These are phyloP conservation scores for Xylariales sp. DNA, from an alignment of 2,329 filamentous ascomycete species.

Conservation along the genomic window DNA sequence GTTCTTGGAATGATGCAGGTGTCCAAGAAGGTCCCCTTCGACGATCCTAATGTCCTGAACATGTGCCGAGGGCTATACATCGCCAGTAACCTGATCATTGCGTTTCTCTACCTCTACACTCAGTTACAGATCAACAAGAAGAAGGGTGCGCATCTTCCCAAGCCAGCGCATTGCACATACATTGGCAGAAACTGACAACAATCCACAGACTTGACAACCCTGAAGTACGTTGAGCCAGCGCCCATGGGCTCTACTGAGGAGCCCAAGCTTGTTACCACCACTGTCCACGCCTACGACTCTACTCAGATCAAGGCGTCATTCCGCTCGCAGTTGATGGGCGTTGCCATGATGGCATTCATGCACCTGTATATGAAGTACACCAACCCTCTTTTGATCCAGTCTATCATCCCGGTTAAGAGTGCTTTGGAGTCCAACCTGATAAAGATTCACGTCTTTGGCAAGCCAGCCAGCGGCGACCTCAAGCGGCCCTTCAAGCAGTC, in stretches of 20 bases:
- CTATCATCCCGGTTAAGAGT: conserved; percentile 94
- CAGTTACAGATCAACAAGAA: conserved; percentile 87
- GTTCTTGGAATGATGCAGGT: conserved; percentile 98
- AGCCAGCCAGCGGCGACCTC: conserved; percentile 82
- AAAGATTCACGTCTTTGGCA: conserved; percentile 90
- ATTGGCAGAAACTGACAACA: too few relatives aligned
- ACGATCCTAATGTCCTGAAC: conserved; percentile 65
- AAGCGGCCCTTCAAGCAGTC: conserved; percentile 92
- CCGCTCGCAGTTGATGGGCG: conserved; percentile 90
- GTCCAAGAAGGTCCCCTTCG: conserved; percentile 91
- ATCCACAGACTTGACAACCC: conserved; percentile 80
- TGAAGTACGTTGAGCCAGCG: conserved; percentile 97
- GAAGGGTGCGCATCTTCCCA: conserved; percentile 65
- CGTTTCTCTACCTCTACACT: conserved; percentile 78
- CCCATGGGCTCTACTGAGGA: conserved; percentile 92
- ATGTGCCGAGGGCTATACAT: conserved; percentile 51
- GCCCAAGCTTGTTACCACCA: conserved; percentile 93
- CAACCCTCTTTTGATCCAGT: conserved; percentile 97
- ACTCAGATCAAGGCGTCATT: conserved; percentile 78
- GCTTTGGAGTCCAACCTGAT: conserved; percentile 92
- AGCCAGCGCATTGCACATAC: background rate
- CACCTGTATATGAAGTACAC: conserved; percentile 99
- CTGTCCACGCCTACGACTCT: conserved; percentile 90
- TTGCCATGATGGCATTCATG: conserved; percentile 98
- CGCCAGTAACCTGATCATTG: conserved; percentile 73